phyloP scores from a whole-genome alignment of 371 early-diverging fungal genomes.

The Dentiscutata heterogama region DNA sequence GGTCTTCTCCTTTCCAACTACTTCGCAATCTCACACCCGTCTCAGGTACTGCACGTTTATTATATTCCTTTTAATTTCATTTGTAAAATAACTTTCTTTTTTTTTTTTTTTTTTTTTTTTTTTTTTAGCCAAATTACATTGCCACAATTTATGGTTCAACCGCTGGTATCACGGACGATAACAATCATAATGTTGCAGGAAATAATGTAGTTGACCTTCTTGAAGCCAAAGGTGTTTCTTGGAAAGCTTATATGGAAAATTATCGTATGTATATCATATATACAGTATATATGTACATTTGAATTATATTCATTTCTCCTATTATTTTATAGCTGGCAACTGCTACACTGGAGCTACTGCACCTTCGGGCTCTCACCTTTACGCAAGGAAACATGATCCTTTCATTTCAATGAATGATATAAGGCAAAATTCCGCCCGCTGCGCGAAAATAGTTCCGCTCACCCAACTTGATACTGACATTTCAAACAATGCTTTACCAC shows the following conservation, averaged over 20 bases:
- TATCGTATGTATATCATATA: slow-evolving; percentile 46
- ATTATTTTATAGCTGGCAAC: slow-evolving; percentile 51
- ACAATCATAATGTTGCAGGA: slow-evolving; percentile 22
- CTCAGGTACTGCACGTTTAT: neutral
- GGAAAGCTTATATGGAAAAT: slow-evolving; percentile 61
- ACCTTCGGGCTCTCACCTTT: slow-evolving; percentile 25
- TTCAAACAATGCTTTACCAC: slow-evolving; percentile 58
- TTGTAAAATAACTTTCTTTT: no score
- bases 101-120: slow-evolving; percentile 35
- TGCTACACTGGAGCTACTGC: neutral
- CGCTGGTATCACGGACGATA: slow-evolving; percentile 59
- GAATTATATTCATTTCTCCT: no score
- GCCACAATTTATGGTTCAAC: slow-evolving; percentile 55
- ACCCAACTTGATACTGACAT: slow-evolving; percentile 63
- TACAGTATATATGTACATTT: no score
- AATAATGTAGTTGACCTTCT: slow-evolving; percentile 68
- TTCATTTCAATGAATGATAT: slow-evolving; percentile 66
- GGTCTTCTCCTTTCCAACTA: slow-evolving; percentile 9
- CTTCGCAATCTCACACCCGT: slow-evolving; percentile 2
- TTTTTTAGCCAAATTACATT: slow-evolving; percentile 56
- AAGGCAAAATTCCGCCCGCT: slow-evolving; percentile 56
- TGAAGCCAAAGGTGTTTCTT: slow-evolving; percentile 58
- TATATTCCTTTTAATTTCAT: no score
- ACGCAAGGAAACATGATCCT: slow-evolving; percentile 70
- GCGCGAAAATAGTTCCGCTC: slow-evolving; percentile 62